Evolutionary conservation across 495 filamentous ascomycete genomes (phyloP).

Genomic region (Friedmanniomyces simplex): DNA sequence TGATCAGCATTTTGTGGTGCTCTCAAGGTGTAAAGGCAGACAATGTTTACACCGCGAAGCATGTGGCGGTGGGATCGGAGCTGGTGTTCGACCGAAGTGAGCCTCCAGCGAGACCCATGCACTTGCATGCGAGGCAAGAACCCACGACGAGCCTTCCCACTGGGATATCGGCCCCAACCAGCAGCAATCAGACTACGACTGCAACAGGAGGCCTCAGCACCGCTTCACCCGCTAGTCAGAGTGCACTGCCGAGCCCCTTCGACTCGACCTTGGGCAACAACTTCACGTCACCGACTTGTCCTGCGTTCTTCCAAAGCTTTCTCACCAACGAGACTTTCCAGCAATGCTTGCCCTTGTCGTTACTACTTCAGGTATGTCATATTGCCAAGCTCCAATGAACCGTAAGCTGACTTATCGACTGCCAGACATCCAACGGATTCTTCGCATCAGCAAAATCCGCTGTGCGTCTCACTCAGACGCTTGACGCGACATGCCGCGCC

Average conservation of each 20-base stretch:
- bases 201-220: not conserved
- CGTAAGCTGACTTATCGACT: too few species aligned
- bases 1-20: conserved; percentile 26
- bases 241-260: conserved; percentile 55
- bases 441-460: conserved; percentile 61
- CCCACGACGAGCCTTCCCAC: not conserved
- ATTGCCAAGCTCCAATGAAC: too few species aligned
- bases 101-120: conserved; percentile 5
- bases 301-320: conserved; percentile 57
- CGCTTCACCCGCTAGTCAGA: not conserved
- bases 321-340: conserved; percentile 52
- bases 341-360: conserved; percentile 61
- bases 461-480: conserved; percentile 52
- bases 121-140: conserved; percentile 9
- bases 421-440: conserved; percentile 58
- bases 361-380: conserved; percentile 52
- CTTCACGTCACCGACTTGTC: conserved; percentile 53
- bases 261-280: conserved; percentile 60
- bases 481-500: conserved; percentile 61
- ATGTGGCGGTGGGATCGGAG: not conserved
- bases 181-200: not conserved
- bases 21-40: not conserved
- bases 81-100: conserved; percentile 17
- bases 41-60: not conserved
- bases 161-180: not conserved